phyloP scores from a whole-genome alignment of 495 filamentous ascomycete genomes.

The Aspergillus indologenus region DNA sequence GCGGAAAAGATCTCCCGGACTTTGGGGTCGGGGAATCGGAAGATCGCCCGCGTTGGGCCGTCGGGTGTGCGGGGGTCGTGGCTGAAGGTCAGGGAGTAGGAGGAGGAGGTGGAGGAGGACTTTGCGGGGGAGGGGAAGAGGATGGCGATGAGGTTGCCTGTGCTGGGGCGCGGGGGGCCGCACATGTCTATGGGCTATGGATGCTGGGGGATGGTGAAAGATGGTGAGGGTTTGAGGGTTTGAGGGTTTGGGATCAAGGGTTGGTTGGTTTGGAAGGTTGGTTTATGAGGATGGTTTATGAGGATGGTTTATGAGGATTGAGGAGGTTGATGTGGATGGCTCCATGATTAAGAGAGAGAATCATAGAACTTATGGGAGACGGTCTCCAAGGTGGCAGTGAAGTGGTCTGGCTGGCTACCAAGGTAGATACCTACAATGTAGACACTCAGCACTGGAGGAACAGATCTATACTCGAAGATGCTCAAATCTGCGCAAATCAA shows the following conservation, averaged over 20 bases:
- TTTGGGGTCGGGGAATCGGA: constrained; percentile 26
- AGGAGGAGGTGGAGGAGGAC: constrained; percentile 19
- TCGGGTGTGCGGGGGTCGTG: constrained; percentile 19
- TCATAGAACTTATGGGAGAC: background rate
- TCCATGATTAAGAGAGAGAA: too few relatives aligned
- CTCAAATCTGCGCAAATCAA: constrained; percentile 19
- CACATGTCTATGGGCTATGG: constrained; percentile 12
- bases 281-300: background rate
- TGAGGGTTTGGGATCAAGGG: background rate
- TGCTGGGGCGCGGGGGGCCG: constrained; percentile 14
- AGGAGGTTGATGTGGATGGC: too few relatives aligned
- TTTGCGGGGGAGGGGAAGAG: constrained; percentile 27
- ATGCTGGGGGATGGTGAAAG: background rate
- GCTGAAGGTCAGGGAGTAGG: constrained; percentile 38
- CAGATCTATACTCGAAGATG: constrained; percentile 1
- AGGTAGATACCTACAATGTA: background rate
- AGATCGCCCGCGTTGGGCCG: constrained; percentile 27
- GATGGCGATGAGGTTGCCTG: constrained; percentile 27
- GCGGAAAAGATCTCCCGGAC: constrained; percentile 11
- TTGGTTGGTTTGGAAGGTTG: background rate
- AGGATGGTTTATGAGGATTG: too few relatives aligned
- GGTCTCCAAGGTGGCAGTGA: background rate
- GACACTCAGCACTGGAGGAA: background rate
- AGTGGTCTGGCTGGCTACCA: background rate
- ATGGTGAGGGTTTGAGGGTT: background rate